These are phyloP conservation scores for Sordariomycetes sp. DNA, from an alignment of 2,329 filamentous ascomycete genomes.

Conservation along the genomic window DNA sequence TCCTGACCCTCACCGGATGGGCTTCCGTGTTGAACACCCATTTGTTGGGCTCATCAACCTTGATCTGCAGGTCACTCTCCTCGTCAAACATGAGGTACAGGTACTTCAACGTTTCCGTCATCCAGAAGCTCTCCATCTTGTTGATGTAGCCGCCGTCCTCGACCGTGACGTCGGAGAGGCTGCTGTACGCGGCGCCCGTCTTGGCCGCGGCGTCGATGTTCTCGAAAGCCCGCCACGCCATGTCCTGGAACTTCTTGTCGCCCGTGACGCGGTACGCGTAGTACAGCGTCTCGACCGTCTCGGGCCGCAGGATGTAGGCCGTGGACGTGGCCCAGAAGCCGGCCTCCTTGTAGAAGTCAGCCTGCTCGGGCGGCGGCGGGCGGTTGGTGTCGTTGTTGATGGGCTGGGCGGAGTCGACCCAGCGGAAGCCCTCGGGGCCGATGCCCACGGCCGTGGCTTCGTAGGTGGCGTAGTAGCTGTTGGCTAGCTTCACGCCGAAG, in stretches of 20 bases:
- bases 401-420: slow-evolving; percentile 42
- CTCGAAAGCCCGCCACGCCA: slow-evolving; percentile 72
- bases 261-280: slow-evolving; percentile 78
- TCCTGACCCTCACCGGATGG: slow-evolving; percentile 25
- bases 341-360: slow-evolving; percentile 50
- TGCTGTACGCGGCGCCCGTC: slow-evolving; percentile 57
- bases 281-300: slow-evolving; percentile 78
- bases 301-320: slow-evolving; percentile 64
- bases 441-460: slow-evolving; percentile 58
- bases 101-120: slow-evolving; percentile 85
- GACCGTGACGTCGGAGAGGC: slow-evolving; percentile 57
- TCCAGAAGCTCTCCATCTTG: slow-evolving; percentile 80
- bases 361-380: slow-evolving; percentile 6
- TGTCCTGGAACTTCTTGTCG: slow-evolving; percentile 67
- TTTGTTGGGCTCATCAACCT: slow-evolving; percentile 26
- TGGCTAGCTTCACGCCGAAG: slow-evolving; percentile 64
- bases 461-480: slow-evolving; percentile 70
- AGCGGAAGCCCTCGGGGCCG: slow-evolving; percentile 64
- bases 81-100: slow-evolving; percentile 60
- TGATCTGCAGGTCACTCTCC: slow-evolving; percentile 46
- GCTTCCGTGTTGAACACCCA: slow-evolving; percentile 41
- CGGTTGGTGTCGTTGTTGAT: slow-evolving; percentile 22
- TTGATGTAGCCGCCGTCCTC: slow-evolving; percentile 48
- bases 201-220: slow-evolving; percentile 38
- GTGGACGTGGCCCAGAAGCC: slow-evolving; percentile 63